These are phyloP conservation scores for Mrakia hoshinonis DNA, from an alignment of 768 basidiomycete genomes.

Conservation along the genomic window DNA sequence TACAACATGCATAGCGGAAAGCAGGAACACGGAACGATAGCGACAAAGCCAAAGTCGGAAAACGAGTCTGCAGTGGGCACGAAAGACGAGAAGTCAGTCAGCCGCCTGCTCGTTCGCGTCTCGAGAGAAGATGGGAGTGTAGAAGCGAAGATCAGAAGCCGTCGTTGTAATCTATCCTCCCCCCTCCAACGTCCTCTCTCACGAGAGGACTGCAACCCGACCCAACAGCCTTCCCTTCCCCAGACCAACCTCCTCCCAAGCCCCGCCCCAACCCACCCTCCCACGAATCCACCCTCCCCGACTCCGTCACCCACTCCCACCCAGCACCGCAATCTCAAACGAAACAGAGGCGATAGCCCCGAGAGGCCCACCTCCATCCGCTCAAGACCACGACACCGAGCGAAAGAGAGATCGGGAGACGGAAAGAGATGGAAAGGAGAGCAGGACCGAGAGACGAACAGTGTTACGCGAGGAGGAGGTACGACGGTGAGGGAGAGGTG, in stretches of 20 bases:
- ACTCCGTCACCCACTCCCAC: not conserved
- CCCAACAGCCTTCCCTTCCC: conserved; percentile 11
- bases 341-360: conserved; percentile 5
- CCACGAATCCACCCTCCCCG: not conserved
- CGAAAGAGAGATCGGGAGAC: not conserved
- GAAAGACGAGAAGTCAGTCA: no score
- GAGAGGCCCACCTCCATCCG: not conserved
- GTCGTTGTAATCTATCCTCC: conserved; percentile 11
- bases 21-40: no score
- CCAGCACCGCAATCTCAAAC: not conserved
- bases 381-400: not conserved
- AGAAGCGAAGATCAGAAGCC: not conserved
- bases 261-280: conserved; percentile 3
- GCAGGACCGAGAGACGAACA: not conserved
- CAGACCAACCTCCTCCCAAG: conserved; percentile 15
- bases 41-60: no score
- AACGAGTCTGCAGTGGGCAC: no score
- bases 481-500: conserved; percentile 8
- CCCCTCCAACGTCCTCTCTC: not conserved
- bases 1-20: no score
- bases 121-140: not conserved
- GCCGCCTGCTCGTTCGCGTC: no score
- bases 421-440: not conserved
- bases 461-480: conserved; percentile 7
- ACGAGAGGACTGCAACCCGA: conserved; percentile 1